phyloP scores from a whole-genome alignment of 2,329 filamentous ascomycete species.

The Botryotinia narcissicola region DNA sequence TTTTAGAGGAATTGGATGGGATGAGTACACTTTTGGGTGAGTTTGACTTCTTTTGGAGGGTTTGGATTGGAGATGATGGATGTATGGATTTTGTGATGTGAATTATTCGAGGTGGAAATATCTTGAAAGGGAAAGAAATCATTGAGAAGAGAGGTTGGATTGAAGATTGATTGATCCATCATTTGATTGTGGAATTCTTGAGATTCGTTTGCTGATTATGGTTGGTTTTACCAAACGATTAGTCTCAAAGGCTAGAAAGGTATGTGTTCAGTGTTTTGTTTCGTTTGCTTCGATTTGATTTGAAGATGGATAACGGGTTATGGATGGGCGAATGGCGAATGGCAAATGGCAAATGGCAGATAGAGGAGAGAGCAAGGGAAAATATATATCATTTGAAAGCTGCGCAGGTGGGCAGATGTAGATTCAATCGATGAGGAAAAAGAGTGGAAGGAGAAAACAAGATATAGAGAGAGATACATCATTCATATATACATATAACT shows the following conservation, averaged over 20 bases:
- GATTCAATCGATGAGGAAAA: background rate
- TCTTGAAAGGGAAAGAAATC: background rate
- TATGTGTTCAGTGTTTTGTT: background rate
- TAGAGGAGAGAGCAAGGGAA: background rate
- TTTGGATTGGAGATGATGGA: background rate
- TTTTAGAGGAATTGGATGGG: slow-evolving; percentile 4
- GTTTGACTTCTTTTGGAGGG: background rate
- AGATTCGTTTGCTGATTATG: slow-evolving; percentile 11
- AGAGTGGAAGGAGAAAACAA: background rate
- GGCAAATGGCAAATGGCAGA: background rate
- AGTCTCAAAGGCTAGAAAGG: slow-evolving; percentile 22
- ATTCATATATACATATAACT: background rate
- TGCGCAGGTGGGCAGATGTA: background rate
- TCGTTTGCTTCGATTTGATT: background rate
- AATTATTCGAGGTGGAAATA: background rate
- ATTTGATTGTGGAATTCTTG: too few relatives aligned
- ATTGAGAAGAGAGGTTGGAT: background rate
- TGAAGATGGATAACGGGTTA: background rate
- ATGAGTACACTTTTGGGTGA: slow-evolving; percentile 17
- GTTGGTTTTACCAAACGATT: background rate
- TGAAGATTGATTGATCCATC: background rate
- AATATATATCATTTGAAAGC: background rate
- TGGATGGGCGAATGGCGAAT: background rate
- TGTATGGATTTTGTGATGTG: background rate
- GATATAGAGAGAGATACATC: background rate